A percentile compares a stretch with the other conserved stretches of the same genome.
phyloP scores from a whole-genome alignment of 73 alveolate species.

The Blepharisma japonicum region DNA sequence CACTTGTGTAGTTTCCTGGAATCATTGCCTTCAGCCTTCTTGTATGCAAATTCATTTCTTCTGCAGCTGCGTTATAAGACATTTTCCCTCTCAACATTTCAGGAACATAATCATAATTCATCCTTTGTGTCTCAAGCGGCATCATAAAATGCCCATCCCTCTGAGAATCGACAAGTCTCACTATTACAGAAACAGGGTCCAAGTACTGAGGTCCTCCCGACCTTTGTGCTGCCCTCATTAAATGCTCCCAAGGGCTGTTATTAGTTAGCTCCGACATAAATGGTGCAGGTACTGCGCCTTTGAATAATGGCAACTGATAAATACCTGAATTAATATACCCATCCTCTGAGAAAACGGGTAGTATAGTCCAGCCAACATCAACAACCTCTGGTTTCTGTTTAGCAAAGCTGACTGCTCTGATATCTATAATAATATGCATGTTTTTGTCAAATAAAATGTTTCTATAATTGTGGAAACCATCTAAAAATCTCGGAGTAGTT shows the following conservation, averaged over 20 bases:
- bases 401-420: slow-evolving; percentile 38
- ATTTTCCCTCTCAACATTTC: neutral
- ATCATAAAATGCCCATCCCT: slow-evolving; percentile 71
- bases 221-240: slow-evolving; percentile 35
- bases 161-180: slow-evolving; percentile 70
- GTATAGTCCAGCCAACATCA: slow-evolving; percentile 64
- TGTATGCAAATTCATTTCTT: no score
- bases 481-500: slow-evolving; percentile 45
- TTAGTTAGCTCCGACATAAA: slow-evolving; percentile 46
- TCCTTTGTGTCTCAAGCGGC: neutral
- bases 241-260: slow-evolving; percentile 54
- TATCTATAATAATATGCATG: slow-evolving; percentile 40
- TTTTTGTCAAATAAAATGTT: slow-evolving; percentile 36
- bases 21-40: no score
- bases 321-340: slow-evolving; percentile 71
- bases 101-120: slow-evolving; percentile 7
- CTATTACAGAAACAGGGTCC: slow-evolving; percentile 63
- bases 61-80: slow-evolving; percentile 11
- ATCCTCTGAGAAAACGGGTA: slow-evolving; percentile 66
- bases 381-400: slow-evolving; percentile 57
- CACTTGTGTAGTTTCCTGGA: no score
- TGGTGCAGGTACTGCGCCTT: slow-evolving; percentile 58
- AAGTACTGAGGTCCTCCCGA: slow-evolving; percentile 57
- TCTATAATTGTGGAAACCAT: slow-evolving; percentile 44
- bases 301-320: slow-evolving; percentile 63